Evolutionary conservation across 352 stramenopile genomes (phyloP), one percentile per base, ranked within the genome.

Genomic region (Detonula confervacea): DNA sequence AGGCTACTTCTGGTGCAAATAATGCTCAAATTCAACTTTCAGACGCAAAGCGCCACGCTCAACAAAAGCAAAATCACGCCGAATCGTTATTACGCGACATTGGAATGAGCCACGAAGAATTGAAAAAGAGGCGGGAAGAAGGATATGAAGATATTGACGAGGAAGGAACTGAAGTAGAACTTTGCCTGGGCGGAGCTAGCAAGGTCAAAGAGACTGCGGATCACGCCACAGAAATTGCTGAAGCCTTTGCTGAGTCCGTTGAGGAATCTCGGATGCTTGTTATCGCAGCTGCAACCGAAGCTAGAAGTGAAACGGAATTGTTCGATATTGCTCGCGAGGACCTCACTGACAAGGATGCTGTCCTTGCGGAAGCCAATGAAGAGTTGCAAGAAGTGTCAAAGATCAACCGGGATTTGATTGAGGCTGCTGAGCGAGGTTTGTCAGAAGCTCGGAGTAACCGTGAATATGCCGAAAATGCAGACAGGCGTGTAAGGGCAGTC

Each of bases 381-480:
- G 18, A 60, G 0, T 61, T 90, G 24, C 76, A 90, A 68, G 49
- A 74, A 30, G 71, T 79, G 0, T 65, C 69, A 22, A 75, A 68
- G 16, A 74, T 67, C 29, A 81, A 87, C 11, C 66, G 71, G 44
- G 71, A 79, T 47, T 59, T 84, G 25, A 62, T 65, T 6, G 78
- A 89, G 39, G 66, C 81, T 46, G 73, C 83, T 2, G 73, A 87
- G 56, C 70, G 72, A 35, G 84, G 82, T 24, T 66, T 86, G 5
- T 64, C 70, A 24, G 72, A 88, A 55, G 87, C 84, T 35, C 67
- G 80, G 20, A 61, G 63, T 5, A 85, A 88, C 71, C 80, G 79
- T 56, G 87, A 91, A 83, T 76, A 89, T 78, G 84, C 84, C 4
- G 69, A 85, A 51, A 75, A 73, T 52, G 84, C 84, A 20, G 57